A percentile compares a stretch with the other conserved stretches of the same genome.
Evolutionary conservation across 139 green algal species (phyloP).

Genomic region (Tetratostichococcus sp.): DNA sequence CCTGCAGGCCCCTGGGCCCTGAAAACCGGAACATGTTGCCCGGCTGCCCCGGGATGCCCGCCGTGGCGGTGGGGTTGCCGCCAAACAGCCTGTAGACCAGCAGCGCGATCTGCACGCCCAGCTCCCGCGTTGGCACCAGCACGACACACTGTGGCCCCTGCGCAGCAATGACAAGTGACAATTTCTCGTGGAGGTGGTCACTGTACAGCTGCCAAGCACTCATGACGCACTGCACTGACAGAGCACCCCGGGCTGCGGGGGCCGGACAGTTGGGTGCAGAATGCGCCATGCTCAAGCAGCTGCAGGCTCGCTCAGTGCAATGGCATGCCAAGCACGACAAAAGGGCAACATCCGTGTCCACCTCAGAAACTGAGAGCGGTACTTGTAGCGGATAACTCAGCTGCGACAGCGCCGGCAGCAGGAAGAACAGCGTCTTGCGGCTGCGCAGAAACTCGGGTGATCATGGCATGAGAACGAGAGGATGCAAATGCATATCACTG

Average conservation of each 20-base stretch:
- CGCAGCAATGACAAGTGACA: neutral
- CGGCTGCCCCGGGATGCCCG: slow-evolving; percentile 54
- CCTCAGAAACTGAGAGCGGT: too few relatives aligned
- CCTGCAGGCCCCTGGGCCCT: slow-evolving; percentile 68
- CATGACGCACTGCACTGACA: too few relatives aligned
- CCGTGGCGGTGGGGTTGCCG: slow-evolving; percentile 49
- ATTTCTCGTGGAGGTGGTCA: neutral
- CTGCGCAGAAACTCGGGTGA: too few relatives aligned
- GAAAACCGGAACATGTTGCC: slow-evolving; percentile 83
- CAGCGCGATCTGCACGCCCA: slow-evolving; percentile 80
- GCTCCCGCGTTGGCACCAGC: slow-evolving; percentile 80
- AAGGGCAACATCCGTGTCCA: too few relatives aligned
- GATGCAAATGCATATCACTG: neutral
- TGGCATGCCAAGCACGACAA: too few relatives aligned
- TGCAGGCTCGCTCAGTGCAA: too few relatives aligned
- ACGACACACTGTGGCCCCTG: slow-evolving; percentile 65
- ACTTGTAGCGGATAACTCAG: slow-evolving; percentile 61
- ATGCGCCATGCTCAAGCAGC: too few relatives aligned
- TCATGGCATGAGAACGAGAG: too few relatives aligned
- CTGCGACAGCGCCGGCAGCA: slow-evolving; percentile 57
- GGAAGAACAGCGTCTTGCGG: slow-evolving; percentile 80
- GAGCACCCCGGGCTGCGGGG: too few relatives aligned
- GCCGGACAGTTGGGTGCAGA: too few relatives aligned
- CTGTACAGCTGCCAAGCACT: too few relatives aligned
- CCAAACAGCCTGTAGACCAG: slow-evolving; percentile 74